Evolutionary conservation across 2,329 filamentous ascomycete species (phyloP), one percentile per base, ranked within the genome.

Genomic region (Paradendryphiella salina): DNA sequence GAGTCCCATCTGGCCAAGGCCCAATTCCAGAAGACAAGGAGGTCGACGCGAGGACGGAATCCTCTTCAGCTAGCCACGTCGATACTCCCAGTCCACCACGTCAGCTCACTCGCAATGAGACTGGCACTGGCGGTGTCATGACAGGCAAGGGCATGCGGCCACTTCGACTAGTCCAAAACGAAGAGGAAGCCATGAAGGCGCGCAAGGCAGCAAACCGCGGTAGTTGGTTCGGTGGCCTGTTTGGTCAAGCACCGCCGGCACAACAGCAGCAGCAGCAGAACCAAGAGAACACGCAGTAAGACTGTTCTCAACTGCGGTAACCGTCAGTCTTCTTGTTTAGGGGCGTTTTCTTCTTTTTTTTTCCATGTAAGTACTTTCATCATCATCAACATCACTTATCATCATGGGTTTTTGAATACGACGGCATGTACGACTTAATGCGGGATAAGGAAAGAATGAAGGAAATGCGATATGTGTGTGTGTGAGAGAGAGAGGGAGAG

Each of bases 151-250:
- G 94, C 74, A 85, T 95, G 51, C 83, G 92, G 29, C 93, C 93
- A 5, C 77, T 99, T 59, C 82, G 93, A 13, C 80, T 99, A 23
- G 91, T 97, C 38, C 89, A 94, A 74, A 90, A 96, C 50, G 75
- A 77, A 15, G 71, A 73, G 18, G 67, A 71, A 34, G 68, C 67
- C 2, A 67, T 66, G 36, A 64, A 67, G 45, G 73, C 72, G 6
- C 65, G 70, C 46, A 78, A 77, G 52, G 70, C 71, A 29, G 75
- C 72, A 10, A 80, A 79, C 53, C 61, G 78, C 15, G 69, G 63
- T 9, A 77, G 73, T 51, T 80, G 78, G 77, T 76, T 79, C 20
- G 63, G 66, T 6, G 76, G 76, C 3, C 76, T 76, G 61, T 79
- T 79, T 60, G 64, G 69, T 7, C 60, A 63, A 13, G 57, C 49